phyloP scores from a whole-genome alignment of 257 asterid species.

The Rauvolfia tetraphylla region DNA sequence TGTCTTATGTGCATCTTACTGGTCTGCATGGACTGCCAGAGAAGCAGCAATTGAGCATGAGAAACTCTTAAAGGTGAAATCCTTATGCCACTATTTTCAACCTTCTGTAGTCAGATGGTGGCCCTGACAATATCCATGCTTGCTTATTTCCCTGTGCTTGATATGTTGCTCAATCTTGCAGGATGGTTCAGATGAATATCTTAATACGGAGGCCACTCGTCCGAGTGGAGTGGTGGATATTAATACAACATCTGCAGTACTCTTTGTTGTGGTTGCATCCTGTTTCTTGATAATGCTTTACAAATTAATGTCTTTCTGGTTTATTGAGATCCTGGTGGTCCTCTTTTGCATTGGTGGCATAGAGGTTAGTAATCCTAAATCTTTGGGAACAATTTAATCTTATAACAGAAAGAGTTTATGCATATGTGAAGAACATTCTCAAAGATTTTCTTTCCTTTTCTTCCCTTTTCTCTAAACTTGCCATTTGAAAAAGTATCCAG shows the following conservation, averaged over 20 bases:
- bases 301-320: constrained; percentile 82
- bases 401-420: not conserved
- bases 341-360: constrained; percentile 91
- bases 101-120: constrained; percentile 2
- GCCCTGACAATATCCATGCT: constrained; percentile 8
- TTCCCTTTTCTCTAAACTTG: not conserved
- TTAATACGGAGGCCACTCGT: constrained; percentile 32
- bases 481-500: not conserved
- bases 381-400: not conserved
- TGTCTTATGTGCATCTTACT: constrained; percentile 76
- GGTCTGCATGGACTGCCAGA: constrained; percentile 98
- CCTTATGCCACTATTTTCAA: constrained; percentile 1
- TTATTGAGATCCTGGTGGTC: constrained; percentile 88
- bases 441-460: not conserved
- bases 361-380: constrained; percentile 53
- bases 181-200: constrained; percentile 78
- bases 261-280: constrained; percentile 83
- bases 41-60: constrained; percentile 82
- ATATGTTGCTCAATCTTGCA: constrained; percentile 28
- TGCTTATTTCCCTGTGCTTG: constrained; percentile 2
- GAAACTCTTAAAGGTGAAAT: constrained; percentile 63
- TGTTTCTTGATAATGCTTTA: constrained; percentile 87
- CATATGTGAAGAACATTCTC: not conserved
- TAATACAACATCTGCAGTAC: constrained; percentile 65
- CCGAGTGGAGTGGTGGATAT: constrained; percentile 72